Evolutionary conservation across 192 early-diverging fungal genomes (phyloP), one percentile per base, ranked within the genome.

Genomic region (Coemansia sp.): DNA sequence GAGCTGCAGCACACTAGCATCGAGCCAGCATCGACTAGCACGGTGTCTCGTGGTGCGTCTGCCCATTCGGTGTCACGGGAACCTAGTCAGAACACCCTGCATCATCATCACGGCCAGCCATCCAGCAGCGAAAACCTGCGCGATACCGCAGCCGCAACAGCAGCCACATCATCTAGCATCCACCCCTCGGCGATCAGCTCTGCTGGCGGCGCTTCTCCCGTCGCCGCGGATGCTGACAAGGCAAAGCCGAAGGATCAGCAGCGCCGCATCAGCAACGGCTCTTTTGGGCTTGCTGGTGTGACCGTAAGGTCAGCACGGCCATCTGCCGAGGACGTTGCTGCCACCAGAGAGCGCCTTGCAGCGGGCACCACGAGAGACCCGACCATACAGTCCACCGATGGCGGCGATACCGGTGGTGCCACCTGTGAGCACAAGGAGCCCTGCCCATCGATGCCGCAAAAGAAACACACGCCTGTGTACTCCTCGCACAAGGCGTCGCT

Each of bases 401-500:
- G 22, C 19, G 55, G 44, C 2, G 52, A 54, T 30, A 8, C 52
- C 4, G 52, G 52, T 17, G 52, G 23, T 54, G 52, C 25, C 7
- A 30, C 14, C 15, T 54, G 52, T 17, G 30, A 28, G 15, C 52
- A 54, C 23, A 41, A 55, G 17, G 48, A 55, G 36, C 41, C 42
- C 2, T 58, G 62, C 33, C 50, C 56, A 4, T 48, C 62, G 7
- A 52, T 50, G 31, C 59, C 54, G 41, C 56, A 56, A 22, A 79
- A 72, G 65, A 79, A 79, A 62, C 30, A 65, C 4, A 28, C 25
- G 36, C 75, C 70, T 2, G 65, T 72, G 25, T 80, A 83, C 65
- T 81, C 71, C 19, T 63, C 70, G 29, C 74, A 80, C 69, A 76
- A 71, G 57, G 68, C 70, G 19, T 64, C 71, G 50, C 72, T 81